These are phyloP conservation scores for Didymella pinodella DNA, from an alignment of 2,329 filamentous ascomycete genomes.

Conservation along the genomic window DNA sequence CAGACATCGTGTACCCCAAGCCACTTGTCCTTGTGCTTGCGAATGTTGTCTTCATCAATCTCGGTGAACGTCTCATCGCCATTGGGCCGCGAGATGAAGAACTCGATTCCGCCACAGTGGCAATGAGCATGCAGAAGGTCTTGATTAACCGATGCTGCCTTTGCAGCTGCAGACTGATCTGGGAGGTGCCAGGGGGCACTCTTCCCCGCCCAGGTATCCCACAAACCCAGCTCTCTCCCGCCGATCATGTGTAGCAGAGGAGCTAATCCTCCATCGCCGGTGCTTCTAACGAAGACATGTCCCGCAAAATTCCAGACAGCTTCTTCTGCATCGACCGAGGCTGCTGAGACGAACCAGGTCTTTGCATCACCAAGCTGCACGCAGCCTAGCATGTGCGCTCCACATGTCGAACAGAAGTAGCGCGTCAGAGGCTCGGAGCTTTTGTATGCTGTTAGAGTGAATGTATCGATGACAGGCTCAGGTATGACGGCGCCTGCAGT, in stretches of 20 bases:
- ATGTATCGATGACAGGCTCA: conserved; percentile 29
- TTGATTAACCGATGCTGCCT: not conserved
- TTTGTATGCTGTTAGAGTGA: conserved; percentile 49
- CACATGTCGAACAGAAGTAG: conserved; percentile 62
- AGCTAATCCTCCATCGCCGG: conserved; percentile 50
- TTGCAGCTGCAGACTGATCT: not conserved
- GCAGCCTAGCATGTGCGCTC: conserved; percentile 51
- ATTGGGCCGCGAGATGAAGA: conserved; percentile 64
- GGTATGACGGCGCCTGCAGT: conserved; percentile 56
- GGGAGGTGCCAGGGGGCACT: conserved; percentile 4
- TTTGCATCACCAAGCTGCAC: not conserved
- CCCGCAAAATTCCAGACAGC: conserved; percentile 35
- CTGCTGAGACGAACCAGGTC: conserved; percentile 34
- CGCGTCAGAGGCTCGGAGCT: conserved; percentile 54
- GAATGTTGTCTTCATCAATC: conserved; percentile 15
- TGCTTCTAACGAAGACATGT: conserved; percentile 47
- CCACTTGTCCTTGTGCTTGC: conserved; percentile 21
- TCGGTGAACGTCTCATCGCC: conserved; percentile 48
- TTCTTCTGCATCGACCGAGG: conserved; percentile 41
- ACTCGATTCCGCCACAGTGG: conserved; percentile 64
- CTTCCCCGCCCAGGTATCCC: conserved; percentile 26
- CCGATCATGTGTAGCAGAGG: conserved; percentile 41
- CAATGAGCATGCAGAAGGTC: conserved; percentile 56
- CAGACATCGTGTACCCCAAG: conserved; percentile 61
- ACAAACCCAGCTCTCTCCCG: conserved; percentile 37